Conservation (phyloP, 2,329 filamentous ascomycete species). For the Botryotinia calthae region DNA sequence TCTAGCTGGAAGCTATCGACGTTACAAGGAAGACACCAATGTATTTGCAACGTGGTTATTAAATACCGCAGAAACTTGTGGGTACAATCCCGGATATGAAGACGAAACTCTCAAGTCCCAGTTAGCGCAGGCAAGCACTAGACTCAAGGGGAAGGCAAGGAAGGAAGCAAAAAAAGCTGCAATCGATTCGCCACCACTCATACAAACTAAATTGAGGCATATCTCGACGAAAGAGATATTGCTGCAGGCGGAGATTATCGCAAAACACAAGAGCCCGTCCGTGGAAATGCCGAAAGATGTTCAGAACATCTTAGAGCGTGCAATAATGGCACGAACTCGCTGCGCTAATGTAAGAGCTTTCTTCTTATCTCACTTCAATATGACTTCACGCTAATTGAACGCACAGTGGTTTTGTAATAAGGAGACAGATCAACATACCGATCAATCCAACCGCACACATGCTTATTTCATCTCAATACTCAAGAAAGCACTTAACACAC, state of each 20-base stretch:
- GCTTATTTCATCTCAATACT: background rate
- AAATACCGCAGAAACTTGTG: background rate
- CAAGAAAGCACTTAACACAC: background rate
- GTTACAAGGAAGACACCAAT: conserved; percentile 1
- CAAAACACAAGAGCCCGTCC: background rate
- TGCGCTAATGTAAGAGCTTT: background rate
- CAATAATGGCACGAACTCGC: background rate
- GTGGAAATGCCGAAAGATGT: background rate
- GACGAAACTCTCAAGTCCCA: background rate
- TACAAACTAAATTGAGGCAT: background rate
- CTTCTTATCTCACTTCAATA: background rate
- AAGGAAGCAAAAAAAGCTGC: background rate
- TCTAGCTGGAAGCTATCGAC: background rate
- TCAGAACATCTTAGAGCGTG: background rate
- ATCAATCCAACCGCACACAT: background rate
- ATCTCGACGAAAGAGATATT: background rate
- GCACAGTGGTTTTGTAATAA: background rate
- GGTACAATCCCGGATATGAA: background rate
- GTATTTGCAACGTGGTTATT: background rate
- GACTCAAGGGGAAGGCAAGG: background rate
- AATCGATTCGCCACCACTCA: too few relatives aligned
- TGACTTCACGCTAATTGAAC: background rate
- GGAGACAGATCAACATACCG: background rate
- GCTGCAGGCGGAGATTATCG: background rate
- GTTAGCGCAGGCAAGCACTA: background rate